Evolutionary conservation across 129 eudicot species (phyloP).

Genomic region (Flaveria linearis): DNA sequence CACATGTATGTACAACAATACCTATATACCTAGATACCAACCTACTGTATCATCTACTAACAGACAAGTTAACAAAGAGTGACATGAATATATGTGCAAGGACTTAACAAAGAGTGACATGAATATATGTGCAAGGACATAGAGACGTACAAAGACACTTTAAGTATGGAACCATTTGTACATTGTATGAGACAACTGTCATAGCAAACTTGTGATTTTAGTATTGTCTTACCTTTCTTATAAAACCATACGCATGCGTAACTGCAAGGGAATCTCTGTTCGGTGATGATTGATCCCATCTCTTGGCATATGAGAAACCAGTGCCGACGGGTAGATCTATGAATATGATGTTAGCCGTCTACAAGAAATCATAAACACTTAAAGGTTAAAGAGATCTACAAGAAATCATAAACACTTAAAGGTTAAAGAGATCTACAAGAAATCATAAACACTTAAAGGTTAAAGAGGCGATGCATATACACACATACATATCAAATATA

Average conservation of each 20-base stretch:
- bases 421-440: no score
- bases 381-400: constrained; percentile 14
- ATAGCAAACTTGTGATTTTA: not conserved
- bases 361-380: not conserved
- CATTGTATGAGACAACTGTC: not conserved
- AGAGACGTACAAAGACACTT: no score
- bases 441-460: not conserved
- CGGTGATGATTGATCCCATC: constrained; percentile 16
- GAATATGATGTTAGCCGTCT: constrained; percentile 37
- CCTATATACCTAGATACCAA: no score
- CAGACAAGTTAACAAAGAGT: no score
- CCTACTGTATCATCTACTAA: no score
- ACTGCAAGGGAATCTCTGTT: constrained; percentile 28
- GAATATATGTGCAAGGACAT: no score
- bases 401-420: not conserved
- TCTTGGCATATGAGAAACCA: constrained; percentile 39
- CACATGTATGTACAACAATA: no score
- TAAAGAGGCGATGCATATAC: not conserved
- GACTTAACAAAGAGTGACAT: no score
- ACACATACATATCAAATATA: no score
- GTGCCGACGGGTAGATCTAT: constrained; percentile 44
- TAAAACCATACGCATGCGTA: constrained; percentile 31
- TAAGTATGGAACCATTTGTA: not conserved
- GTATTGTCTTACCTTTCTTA: constrained; percentile 22
- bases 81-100: no score